A percentile compares a stretch with the other conserved stretches of the same genome.
These are phyloP conservation scores for Podaxis pistillaris DNA, from an alignment of 768 basidiomycete species.

Conservation along the genomic window DNA sequence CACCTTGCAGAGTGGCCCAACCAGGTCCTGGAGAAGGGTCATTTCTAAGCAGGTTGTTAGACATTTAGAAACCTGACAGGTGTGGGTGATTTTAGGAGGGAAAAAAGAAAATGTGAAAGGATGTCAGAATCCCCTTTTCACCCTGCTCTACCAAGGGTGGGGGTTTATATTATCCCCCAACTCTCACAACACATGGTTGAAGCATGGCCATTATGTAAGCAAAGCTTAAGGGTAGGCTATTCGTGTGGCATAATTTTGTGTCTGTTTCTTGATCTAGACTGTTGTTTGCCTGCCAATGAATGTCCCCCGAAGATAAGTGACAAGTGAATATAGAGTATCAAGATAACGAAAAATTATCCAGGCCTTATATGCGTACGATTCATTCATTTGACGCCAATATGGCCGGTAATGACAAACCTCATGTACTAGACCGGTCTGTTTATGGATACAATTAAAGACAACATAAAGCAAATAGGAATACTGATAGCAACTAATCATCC, in stretches of 20 bases:
- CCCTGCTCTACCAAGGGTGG: background rate
- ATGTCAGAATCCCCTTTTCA: background rate
- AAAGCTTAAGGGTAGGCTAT: background rate
- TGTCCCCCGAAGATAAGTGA: background rate
- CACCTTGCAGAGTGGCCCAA: constrained; percentile 10
- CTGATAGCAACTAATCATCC: constrained; percentile 14
- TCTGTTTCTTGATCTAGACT: background rate
- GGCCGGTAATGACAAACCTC: background rate
- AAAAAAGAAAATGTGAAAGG: background rate
- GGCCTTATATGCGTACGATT: background rate
- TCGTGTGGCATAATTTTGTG: background rate
- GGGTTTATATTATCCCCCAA: background rate
- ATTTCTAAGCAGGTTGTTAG: background rate
- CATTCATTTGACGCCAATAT: background rate
- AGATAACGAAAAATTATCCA: background rate
- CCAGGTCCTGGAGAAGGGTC: background rate
- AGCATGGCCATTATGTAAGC: constrained; percentile 7
- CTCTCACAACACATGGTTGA: background rate
- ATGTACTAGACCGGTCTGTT: background rate
- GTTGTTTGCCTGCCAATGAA: background rate
- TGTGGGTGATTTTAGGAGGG: background rate
- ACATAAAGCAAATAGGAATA: background rate
- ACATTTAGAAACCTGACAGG: background rate
- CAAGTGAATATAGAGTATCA: background rate
- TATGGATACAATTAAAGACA: background rate